A percentile compares a stretch with the other conserved stretches of the same genome.
These are phyloP conservation scores for Neurospora sp. DNA, from an alignment of 495 filamentous ascomycete genomes.

Conservation along the genomic window DNA sequence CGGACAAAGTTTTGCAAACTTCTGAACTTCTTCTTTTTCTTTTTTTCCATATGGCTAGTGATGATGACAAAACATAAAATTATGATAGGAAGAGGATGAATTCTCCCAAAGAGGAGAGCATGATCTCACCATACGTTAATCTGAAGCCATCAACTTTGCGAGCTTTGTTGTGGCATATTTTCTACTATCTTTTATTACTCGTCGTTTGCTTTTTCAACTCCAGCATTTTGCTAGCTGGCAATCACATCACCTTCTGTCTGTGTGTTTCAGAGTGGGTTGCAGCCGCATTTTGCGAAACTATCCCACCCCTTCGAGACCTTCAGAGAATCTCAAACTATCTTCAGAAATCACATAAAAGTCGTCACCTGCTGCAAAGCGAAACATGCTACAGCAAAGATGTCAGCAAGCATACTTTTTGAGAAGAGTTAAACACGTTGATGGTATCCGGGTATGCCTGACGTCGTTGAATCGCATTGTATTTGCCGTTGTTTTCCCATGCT, in stretches of 20 bases:
- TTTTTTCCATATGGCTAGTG: conserved; percentile 35
- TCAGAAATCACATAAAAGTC: neutral
- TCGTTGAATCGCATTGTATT: neutral
- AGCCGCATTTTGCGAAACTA: neutral
- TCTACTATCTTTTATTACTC: neutral
- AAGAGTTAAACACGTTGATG: neutral
- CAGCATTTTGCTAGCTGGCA: neutral
- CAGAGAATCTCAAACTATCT: neutral
- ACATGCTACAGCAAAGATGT: neutral
- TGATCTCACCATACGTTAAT: conserved; percentile 45
- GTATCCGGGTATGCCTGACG: neutral
- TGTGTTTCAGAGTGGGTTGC: neutral
- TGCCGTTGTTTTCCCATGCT: neutral
- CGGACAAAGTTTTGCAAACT: neutral
- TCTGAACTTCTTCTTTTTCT: conserved; percentile 7
- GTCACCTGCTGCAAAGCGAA: neutral
- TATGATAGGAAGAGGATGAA: conserved; percentile 54
- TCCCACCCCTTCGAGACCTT: neutral
- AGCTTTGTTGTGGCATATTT: neutral
- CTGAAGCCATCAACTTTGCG: conserved; percentile 37
- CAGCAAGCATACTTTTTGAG: neutral
- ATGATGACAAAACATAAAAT: conserved; percentile 41
- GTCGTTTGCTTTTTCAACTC: neutral
- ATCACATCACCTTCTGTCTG: neutral
- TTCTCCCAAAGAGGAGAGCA: conserved; percentile 34